phyloP scores from a whole-genome alignment of 805 yeast genomes.

The Sungouiozyma intestinalis region DNA sequence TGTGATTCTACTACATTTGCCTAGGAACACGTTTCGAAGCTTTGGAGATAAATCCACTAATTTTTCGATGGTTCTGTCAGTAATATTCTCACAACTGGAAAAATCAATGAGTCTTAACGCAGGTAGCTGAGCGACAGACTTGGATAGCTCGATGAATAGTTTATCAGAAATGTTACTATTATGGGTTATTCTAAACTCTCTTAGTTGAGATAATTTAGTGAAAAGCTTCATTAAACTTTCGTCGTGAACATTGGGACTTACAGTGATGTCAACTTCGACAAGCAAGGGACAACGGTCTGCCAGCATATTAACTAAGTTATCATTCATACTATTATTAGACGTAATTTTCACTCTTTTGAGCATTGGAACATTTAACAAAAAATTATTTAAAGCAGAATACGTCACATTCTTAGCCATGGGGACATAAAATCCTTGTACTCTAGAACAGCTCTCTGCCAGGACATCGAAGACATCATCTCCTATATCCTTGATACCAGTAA shows the following conservation, averaged over 20 bases:
- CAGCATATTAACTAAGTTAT: constrained; percentile 47
- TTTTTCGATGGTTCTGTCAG: constrained; percentile 67
- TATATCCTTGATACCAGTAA: constrained; percentile 64
- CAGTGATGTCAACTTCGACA: constrained; percentile 84
- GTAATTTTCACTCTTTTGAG: constrained; percentile 76
- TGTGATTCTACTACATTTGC: constrained; percentile 80
- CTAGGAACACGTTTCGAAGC: constrained; percentile 74
- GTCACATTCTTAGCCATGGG: constrained; percentile 71
- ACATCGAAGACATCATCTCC: constrained; percentile 61
- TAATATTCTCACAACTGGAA: constrained; percentile 70
- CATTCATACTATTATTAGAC: constrained; percentile 57
- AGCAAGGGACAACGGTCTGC: constrained; percentile 65
- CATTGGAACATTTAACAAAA: constrained; percentile 57
- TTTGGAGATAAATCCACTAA: constrained; percentile 74
- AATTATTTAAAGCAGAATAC: constrained; percentile 47
- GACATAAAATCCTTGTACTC: constrained; percentile 83
- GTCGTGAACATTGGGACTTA: constrained; percentile 66
- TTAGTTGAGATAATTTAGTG: constrained; percentile 51
- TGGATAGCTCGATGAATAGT: constrained; percentile 35
- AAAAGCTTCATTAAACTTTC: constrained; percentile 48
- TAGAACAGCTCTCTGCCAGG: constrained; percentile 58
- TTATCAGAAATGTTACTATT: constrained; percentile 60
- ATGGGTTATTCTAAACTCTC: constrained; percentile 77
- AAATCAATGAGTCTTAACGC: constrained; percentile 74
- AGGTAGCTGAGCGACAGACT: constrained; percentile 34